A percentile compares a stretch with the other conserved stretches of the same genome.
Conservation (phyloP, 352 stramenopile genomes). For the Pythium chondricola region DNA sequence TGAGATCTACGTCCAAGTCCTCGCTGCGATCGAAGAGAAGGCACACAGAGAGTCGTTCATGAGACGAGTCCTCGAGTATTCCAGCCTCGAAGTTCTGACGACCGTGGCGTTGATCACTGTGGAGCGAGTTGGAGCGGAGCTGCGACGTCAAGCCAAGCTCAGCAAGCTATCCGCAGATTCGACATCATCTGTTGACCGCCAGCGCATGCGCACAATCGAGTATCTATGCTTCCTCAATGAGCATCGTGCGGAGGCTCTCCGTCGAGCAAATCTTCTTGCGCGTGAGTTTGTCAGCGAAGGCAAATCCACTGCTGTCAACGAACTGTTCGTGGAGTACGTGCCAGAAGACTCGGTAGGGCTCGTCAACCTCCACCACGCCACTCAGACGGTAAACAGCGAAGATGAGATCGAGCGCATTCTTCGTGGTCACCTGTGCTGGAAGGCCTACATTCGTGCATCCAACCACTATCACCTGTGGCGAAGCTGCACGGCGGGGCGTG, state of each 20-base stretch:
- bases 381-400: slow-evolving; percentile 28
- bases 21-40: slow-evolving; percentile 49
- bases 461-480: slow-evolving; percentile 70
- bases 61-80: slow-evolving; percentile 60
- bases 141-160: slow-evolving; percentile 24
- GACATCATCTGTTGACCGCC: no score
- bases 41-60: slow-evolving; percentile 65
- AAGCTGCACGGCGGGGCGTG: slow-evolving; percentile 33
- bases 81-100: slow-evolving; percentile 56
- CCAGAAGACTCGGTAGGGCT: slow-evolving; percentile 67
- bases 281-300: slow-evolving; percentile 67
- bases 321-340: slow-evolving; percentile 50
- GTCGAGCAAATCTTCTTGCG: slow-evolving; percentile 48
- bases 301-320: slow-evolving; percentile 55
- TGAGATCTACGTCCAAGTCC: slow-evolving; percentile 72
- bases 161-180: no score
- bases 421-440: slow-evolving; percentile 68
- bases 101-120: slow-evolving; percentile 53
- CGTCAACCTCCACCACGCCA: slow-evolving; percentile 41
- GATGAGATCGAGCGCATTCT: slow-evolving; percentile 48
- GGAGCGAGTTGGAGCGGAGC: slow-evolving; percentile 36
- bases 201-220: slow-evolving; percentile 60
- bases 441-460: slow-evolving; percentile 56
- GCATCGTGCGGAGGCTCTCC: slow-evolving; percentile 56
- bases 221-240: slow-evolving; percentile 70